Conservation (phyloP, 2,329 filamentous ascomycete species). For the Akanthomyces uredinophilus region DNA sequence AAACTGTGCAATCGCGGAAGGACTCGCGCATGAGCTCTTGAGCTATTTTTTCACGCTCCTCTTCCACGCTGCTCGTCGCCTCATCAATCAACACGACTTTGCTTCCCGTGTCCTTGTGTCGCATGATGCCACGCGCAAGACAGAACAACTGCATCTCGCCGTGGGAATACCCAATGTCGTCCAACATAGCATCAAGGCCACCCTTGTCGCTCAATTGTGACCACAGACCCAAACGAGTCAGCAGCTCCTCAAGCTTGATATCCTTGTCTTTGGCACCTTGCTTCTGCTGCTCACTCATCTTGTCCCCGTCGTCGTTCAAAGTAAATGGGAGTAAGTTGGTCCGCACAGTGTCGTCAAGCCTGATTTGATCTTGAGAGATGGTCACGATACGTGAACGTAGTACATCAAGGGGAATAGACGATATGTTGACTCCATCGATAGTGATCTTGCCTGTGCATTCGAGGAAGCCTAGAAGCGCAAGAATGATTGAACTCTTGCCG, state of each 20-base stretch:
- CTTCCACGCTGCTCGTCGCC: neutral
- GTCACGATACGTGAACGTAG: neutral
- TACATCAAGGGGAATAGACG: neutral
- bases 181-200: neutral
- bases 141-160: conserved; percentile 1
- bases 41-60: neutral
- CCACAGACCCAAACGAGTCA: neutral
- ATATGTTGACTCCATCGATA: neutral
- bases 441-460: neutral
- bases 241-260: neutral
- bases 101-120: neutral
- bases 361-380: neutral
- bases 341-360: neutral
- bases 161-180: neutral
- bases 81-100: neutral
- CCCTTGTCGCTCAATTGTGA: neutral
- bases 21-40: neutral
- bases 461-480: neutral
- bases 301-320: neutral
- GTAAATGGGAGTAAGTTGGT: neutral
- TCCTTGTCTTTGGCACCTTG: neutral
- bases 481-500: neutral
- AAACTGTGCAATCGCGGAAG: neutral
- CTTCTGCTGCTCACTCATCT: neutral
- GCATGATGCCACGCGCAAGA: neutral